Evolutionary conservation across 2,329 filamentous ascomycete genomes (phyloP).

Genomic region (Xylaria polymorpha): DNA sequence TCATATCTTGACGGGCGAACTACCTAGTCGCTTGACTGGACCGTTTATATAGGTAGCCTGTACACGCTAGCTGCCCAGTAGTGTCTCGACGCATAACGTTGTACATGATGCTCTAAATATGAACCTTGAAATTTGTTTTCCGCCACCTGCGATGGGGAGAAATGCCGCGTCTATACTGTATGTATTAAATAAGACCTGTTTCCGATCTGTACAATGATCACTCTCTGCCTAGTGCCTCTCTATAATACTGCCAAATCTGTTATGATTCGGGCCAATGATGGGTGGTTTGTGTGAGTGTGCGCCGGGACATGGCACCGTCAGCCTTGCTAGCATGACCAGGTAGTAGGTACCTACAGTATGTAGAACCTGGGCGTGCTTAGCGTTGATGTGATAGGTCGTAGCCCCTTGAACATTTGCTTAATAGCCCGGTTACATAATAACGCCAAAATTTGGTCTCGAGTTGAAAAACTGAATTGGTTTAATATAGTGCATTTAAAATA

Average conservation of each 20-base stretch:
- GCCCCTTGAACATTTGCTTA: background rate
- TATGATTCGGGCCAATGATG: background rate
- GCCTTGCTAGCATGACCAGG: background rate
- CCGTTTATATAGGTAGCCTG: conserved; percentile 42
- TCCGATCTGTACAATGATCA: background rate
- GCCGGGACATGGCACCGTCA: background rate
- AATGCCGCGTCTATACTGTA: background rate
- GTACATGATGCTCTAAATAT: background rate
- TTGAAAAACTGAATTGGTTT: background rate
- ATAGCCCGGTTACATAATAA: background rate
- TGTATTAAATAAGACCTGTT: no score
- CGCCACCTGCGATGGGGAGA: no score
- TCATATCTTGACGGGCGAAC: conserved; percentile 35
- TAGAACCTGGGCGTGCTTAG: background rate
- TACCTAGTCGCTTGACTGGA: conserved; percentile 36
- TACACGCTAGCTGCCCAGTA: conserved; percentile 36
- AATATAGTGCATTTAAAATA: background rate
- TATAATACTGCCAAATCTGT: no score
- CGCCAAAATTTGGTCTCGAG: background rate
- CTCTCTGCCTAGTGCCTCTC: no score
- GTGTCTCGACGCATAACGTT: conserved; percentile 4
- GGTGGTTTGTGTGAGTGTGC: background rate
- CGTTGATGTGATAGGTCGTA: background rate
- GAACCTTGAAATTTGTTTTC: no score
- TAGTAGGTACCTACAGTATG: no score